Conservation (phyloP, 2,329 filamentous ascomycete species). For the Pseudocercospora ulei region DNA sequence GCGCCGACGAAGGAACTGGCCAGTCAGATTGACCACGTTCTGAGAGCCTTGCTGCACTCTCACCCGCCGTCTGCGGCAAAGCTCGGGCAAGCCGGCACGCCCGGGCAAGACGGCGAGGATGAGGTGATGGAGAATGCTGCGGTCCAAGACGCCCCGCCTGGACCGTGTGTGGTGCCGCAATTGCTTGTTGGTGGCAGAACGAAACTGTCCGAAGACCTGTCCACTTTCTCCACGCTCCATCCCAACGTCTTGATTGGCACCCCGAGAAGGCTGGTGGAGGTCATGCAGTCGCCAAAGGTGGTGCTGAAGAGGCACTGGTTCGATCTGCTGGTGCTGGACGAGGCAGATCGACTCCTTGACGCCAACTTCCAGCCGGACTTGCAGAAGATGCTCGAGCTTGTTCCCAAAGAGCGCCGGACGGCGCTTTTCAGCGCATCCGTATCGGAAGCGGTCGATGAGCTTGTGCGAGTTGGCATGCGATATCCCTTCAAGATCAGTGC, state of each 20-base stretch:
- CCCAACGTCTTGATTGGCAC: conserved; percentile 87
- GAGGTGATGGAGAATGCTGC: conserved; percentile 35
- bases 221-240: conserved; percentile 69
- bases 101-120: conserved; percentile 36
- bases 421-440: conserved; percentile 92
- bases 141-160: conserved; percentile 40
- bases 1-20: conserved; percentile 89
- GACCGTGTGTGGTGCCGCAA: conserved; percentile 62
- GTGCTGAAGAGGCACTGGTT: conserved; percentile 45
- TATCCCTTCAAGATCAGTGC: conserved; percentile 94
- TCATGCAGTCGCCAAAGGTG: conserved; percentile 61
- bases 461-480: conserved; percentile 80
- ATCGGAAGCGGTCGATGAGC: conserved; percentile 87
- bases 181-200: conserved; percentile 77
- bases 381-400: conserved; percentile 67
- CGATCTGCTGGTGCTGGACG: conserved; percentile 84
- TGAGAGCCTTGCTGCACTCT: conserved; percentile 67
- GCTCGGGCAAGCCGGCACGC: conserved; percentile 45
- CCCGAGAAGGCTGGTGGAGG: conserved; percentile 77
- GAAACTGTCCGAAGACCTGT: conserved; percentile 73
- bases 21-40: conserved; percentile 75
- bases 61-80: conserved; percentile 67
- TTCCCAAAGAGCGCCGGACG: conserved; percentile 88
- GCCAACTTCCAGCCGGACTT: conserved; percentile 88
- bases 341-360: conserved; percentile 85